Evolutionary conservation across 2,329 filamentous ascomycete genomes (phyloP).

Genomic region (Pseudogymnoascus destructans): DNA sequence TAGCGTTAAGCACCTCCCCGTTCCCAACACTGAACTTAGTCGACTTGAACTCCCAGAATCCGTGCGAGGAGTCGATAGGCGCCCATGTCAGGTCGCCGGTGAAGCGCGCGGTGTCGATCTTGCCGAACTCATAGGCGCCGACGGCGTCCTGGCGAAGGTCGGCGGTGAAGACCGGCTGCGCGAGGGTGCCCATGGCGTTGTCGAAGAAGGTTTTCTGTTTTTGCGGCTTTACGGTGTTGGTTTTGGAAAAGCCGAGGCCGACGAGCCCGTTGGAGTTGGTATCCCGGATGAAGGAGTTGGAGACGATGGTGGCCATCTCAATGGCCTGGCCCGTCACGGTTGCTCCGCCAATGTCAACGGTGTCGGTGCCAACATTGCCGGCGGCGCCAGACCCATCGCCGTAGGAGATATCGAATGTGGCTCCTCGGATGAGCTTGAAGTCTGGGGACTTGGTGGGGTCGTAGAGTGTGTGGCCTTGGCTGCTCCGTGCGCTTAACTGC

Average conservation of each 20-base stretch:
- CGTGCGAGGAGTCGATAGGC: slow-evolving; percentile 34
- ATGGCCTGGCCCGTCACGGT: slow-evolving; percentile 25
- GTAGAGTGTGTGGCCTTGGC: slow-evolving; percentile 24
- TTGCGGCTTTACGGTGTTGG: slow-evolving; percentile 26
- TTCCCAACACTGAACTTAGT: slow-evolving; percentile 33
- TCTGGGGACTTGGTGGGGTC: slow-evolving; percentile 22
- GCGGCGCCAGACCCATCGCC: slow-evolving; percentile 29
- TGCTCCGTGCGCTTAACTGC: slow-evolving; percentile 21
- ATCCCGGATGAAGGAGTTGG: slow-evolving; percentile 26
- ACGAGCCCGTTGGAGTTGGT: slow-evolving; percentile 43
- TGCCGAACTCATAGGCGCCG: slow-evolving; percentile 44
- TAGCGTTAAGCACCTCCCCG: slow-evolving; percentile 39
- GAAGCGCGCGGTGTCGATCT: slow-evolving; percentile 40
- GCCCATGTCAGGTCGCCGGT: slow-evolving; percentile 40
- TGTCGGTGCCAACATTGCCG: slow-evolving; percentile 27
- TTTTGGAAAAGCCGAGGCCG: slow-evolving; percentile 38
- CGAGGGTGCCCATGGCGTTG: slow-evolving; percentile 23
- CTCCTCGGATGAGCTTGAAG: slow-evolving; percentile 21
- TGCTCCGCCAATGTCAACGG: slow-evolving; percentile 26
- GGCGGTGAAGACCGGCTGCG: slow-evolving; percentile 47
- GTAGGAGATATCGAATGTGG: slow-evolving; percentile 26
- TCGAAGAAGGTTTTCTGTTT: slow-evolving; percentile 28
- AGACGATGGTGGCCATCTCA: slow-evolving; percentile 26
- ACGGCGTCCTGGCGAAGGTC: slow-evolving; percentile 34
- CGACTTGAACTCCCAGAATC: slow-evolving; percentile 45